Percentiles rank a stretch among this genome's conserved stretches.
phyloP scores from a whole-genome alignment of 345 rosid species.

The Garcia nutans region DNA sequence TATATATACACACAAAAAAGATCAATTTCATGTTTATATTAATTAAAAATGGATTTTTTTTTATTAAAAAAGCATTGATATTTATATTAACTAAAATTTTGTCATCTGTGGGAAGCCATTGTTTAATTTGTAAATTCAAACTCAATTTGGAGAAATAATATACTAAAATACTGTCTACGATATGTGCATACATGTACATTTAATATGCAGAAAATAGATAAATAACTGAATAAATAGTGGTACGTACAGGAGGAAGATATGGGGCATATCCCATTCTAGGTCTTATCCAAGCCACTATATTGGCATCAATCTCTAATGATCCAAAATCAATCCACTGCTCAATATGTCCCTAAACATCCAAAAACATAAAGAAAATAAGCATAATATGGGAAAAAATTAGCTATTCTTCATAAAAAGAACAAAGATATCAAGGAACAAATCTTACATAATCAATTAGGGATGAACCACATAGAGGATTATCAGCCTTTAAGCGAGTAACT shows the following conservation, averaged over 20 bases:
- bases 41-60: no score
- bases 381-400: background rate
- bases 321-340: constrained; percentile 98
- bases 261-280: constrained; percentile 59
- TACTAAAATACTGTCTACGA: no score
- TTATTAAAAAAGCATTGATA: no score
- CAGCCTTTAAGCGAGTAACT: constrained; percentile 73
- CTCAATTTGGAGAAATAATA: no score
- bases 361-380: background rate
- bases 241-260: constrained; percentile 75
- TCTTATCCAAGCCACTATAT: constrained; percentile 51
- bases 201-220: no score
- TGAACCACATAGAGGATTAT: constrained; percentile 60
- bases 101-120: no score
- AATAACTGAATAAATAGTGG: background rate
- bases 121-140: no score
- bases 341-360: constrained; percentile 55
- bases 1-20: no score
- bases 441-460: constrained; percentile 75
- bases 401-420: no score
- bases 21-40: no score
- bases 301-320: constrained; percentile 69
- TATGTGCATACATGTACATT: no score
- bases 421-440: background rate
- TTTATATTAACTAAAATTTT: no score